Evolutionary conservation across 768 basidiomycete genomes (phyloP).

Genomic region (Clavulina sp.): DNA sequence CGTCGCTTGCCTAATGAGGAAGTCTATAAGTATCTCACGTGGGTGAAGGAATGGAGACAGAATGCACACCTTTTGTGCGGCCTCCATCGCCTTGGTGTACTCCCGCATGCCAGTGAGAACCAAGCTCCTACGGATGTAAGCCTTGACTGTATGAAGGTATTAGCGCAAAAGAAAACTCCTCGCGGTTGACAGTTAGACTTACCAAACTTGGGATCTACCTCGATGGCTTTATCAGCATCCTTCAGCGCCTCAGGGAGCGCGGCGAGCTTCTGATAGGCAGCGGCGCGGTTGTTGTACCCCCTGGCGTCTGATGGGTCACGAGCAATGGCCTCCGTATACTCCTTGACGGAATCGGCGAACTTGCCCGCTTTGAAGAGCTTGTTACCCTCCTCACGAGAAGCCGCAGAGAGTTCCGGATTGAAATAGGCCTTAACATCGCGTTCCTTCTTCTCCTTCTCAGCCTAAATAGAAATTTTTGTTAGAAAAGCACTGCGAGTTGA

Average conservation of each 20-base stretch:
- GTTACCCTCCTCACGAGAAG: slow-evolving; percentile 87
- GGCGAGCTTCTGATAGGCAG: slow-evolving; percentile 86
- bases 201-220: slow-evolving; percentile 76
- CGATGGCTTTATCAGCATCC: slow-evolving; percentile 86
- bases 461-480: slow-evolving; percentile 17
- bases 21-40: neutral
- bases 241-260: slow-evolving; percentile 93
- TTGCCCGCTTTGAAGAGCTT: slow-evolving; percentile 77
- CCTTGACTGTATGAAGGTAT: slow-evolving; percentile 48
- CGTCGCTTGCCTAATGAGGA: slow-evolving; percentile 34
- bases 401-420: slow-evolving; percentile 64
- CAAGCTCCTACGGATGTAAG: slow-evolving; percentile 82
- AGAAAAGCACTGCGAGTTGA: neutral
- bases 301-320: slow-evolving; percentile 77
- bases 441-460: slow-evolving; percentile 63
- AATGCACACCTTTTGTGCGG: slow-evolving; percentile 35
- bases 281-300: slow-evolving; percentile 97
- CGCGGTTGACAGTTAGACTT: slow-evolving; percentile 14
- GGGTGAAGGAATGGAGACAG: neutral
- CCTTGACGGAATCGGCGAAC: slow-evolving; percentile 80
- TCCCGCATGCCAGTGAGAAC: slow-evolving; percentile 85
- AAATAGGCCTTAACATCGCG: slow-evolving; percentile 69
- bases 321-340: slow-evolving; percentile 93
- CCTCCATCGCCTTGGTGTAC: slow-evolving; percentile 71
- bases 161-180: neutral